Base-by-base conservation (phyloP, 202 grass and related monocot species). In the Eragrostis tef region DNA sequence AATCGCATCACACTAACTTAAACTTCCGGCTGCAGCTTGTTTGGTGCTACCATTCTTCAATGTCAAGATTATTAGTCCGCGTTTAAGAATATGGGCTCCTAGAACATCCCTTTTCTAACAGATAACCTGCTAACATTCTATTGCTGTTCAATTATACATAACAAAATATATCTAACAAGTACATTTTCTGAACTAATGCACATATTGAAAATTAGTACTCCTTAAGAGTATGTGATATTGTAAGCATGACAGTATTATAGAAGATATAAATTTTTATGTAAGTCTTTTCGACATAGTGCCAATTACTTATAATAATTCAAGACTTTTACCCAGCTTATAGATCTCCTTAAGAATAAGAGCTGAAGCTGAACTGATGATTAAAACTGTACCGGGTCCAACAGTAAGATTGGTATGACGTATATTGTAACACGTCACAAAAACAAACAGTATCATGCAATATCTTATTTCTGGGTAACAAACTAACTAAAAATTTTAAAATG, bases 281-380 rank as follows among this genome's bases (percentile, higher is more conserved):
- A 13, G 47, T 39, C 50, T 70, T 78, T 26, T 78, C 0, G 61
- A 62, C 47, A 86, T 47, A 67, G 39, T 41, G 34, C 24, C 51
- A 77, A 77, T 20, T 9, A 11, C 49, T 34, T 57, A 71, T 5
- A 39, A 39, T 39, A 39, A 39, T 26, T 79, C 29, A 67, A 66
- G 34, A 29, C 6, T 22, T 47, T 50, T 64, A 50, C 61, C 16
- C 19, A 71, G 29, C 27, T 48, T 70, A 54, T 53, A 65, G 0
- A 9, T 46, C 54, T 56, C 59, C n/a, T 57, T 73, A 67, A 79
- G 51, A 75, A 67, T 58, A 87, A 53, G 7, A 36, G 34, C 6
- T 14, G 64, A n/a, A 79, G 27, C 49, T 71, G 36, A 70, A 75
- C 64, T 57, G 7, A 24, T 53, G 47, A 81, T 26, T 6, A 75